These are phyloP conservation scores for Aspergillus novofumigatus DNA, from an alignment of 2,329 filamentous ascomycete genomes.

Conservation along the genomic window DNA sequence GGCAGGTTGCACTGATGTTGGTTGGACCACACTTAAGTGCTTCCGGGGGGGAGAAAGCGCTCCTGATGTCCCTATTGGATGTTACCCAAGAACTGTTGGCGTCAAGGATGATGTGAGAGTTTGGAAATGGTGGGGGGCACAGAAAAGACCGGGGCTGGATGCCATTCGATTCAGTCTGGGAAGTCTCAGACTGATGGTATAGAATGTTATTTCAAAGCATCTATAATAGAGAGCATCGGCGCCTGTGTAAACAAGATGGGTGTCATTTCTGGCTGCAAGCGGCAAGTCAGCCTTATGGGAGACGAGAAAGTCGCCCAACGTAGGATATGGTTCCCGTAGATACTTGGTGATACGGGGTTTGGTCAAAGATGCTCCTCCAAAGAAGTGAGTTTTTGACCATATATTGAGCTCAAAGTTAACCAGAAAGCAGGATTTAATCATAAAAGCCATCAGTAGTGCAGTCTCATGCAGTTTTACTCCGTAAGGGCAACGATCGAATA, in stretches of 20 bases:
- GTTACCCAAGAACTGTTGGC: constrained; percentile 11
- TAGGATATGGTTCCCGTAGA: background rate
- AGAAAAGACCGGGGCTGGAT: background rate
- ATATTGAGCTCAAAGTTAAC: background rate
- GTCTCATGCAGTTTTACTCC: background rate
- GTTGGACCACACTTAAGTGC: background rate
- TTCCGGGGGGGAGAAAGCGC: constrained; percentile 1
- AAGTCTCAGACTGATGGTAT: background rate
- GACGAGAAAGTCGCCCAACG: background rate
- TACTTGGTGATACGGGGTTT: background rate
- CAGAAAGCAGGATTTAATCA: background rate
- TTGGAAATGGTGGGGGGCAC: background rate
- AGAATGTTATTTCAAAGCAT: background rate
- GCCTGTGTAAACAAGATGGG: background rate
- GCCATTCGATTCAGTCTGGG: background rate
- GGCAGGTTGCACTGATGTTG: background rate
- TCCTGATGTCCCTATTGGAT: constrained; percentile 15
- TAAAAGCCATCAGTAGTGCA: background rate
- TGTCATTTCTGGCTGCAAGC: background rate
- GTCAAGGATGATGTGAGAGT: constrained; percentile 9
- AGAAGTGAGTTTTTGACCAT: background rate
- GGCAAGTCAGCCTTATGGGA: background rate
- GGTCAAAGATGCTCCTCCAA: background rate
- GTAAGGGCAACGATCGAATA: background rate
- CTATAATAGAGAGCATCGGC: background rate